A percentile compares a stretch with the other conserved stretches of the same genome.
phyloP scores from a whole-genome alignment of 495 filamentous ascomycete genomes.

The Penicillium daleae region DNA sequence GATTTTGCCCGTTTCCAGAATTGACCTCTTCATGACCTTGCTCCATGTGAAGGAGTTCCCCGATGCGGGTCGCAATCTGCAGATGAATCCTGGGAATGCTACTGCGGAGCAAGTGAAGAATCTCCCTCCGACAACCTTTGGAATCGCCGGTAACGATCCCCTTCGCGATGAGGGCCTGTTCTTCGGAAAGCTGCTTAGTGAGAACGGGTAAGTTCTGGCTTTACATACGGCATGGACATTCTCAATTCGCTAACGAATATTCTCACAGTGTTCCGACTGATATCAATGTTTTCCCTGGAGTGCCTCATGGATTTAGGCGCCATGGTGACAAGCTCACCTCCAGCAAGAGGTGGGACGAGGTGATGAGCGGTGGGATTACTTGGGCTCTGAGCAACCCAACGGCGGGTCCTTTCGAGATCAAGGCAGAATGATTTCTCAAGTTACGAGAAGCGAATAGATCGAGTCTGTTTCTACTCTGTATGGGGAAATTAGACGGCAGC shows the following conservation, averaged over 20 bases:
- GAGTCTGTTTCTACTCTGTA: not conserved
- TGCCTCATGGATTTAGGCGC: conserved; percentile 52
- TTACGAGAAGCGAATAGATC: not conserved
- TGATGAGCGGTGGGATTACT: conserved; percentile 43
- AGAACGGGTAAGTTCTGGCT: conserved; percentile 45
- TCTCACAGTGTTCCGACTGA: conserved; percentile 43
- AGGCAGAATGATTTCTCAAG: conserved; percentile 25
- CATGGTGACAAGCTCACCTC: conserved; percentile 38
- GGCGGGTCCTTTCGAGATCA: conserved; percentile 38
- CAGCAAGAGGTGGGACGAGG: conserved; percentile 46
- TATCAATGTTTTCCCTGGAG: conserved; percentile 46
- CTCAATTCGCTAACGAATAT: not conserved
- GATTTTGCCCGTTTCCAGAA: conserved; percentile 34
- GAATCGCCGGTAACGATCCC: conserved; percentile 50
- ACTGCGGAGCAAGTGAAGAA: conserved; percentile 42
- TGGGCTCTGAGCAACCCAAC: conserved; percentile 43
- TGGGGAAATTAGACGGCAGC: not conserved
- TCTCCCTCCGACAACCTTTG: conserved; percentile 48
- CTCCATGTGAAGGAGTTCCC: conserved; percentile 22
- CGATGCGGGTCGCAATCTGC: conserved; percentile 32
- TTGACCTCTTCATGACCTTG: conserved; percentile 39
- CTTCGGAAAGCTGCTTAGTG: conserved; percentile 47
- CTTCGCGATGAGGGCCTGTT: conserved; percentile 52
- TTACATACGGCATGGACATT: conserved; percentile 1
- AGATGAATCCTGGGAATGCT: conserved; percentile 46